These are phyloP conservation scores for Termitomyces sp. DNA, from an alignment of 768 basidiomycete genomes.

Conservation along the genomic window DNA sequence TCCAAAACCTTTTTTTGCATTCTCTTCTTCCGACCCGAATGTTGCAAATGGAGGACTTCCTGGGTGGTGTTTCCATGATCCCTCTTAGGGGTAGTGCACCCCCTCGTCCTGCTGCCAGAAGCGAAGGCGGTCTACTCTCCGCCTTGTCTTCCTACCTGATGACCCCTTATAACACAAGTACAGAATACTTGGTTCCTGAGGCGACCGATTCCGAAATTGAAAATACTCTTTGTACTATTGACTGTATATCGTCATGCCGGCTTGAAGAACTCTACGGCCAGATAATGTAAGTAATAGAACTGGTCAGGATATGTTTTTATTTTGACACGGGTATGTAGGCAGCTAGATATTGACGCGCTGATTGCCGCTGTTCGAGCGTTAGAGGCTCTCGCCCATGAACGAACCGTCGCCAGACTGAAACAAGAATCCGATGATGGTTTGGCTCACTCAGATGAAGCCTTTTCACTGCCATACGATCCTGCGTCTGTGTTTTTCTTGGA, in stretches of 20 bases:
- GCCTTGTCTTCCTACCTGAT: constrained; percentile 94
- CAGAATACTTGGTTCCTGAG: constrained; percentile 77
- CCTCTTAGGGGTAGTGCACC: constrained; percentile 79
- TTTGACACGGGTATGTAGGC: constrained; percentile 38
- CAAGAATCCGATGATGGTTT: constrained; percentile 62
- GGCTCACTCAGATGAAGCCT: constrained; percentile 37
- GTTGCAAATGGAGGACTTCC: constrained; percentile 98
- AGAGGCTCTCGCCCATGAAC: constrained; percentile 85
- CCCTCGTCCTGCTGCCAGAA: constrained; percentile 55
- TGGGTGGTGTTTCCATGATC: constrained; percentile 91
- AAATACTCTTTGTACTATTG: constrained; percentile 91
- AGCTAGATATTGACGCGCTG: constrained; percentile 75
- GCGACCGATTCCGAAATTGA: constrained; percentile 92
- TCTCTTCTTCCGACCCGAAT: constrained; percentile 87
- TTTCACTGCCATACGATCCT: constrained; percentile 86
- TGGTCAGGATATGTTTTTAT: neutral
- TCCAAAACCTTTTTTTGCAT: constrained; percentile 92
- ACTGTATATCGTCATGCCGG: constrained; percentile 91
- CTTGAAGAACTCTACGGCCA: constrained; percentile 93
- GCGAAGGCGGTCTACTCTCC: constrained; percentile 90
- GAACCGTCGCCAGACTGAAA: constrained; percentile 77
- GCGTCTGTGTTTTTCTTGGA: constrained; percentile 94
- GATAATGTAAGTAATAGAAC: constrained; percentile 64
- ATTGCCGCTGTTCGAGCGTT: constrained; percentile 83
- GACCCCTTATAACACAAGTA: constrained; percentile 81